Evolutionary conservation across 192 early-diverging fungal genomes (phyloP).

Genomic region (Oehlia diaphana): DNA sequence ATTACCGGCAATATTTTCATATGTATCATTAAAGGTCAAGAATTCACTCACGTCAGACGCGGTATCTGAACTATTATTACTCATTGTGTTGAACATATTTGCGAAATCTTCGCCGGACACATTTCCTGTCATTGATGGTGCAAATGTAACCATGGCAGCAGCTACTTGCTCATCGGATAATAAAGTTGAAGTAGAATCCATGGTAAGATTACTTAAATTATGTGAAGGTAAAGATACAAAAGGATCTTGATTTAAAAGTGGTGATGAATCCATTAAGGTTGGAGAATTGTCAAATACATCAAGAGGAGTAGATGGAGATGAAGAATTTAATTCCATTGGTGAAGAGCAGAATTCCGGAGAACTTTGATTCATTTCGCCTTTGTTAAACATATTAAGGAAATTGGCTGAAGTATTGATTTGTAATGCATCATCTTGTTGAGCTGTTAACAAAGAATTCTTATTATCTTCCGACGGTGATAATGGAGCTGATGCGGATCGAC

Average conservation of each 20-base stretch:
- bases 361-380: constrained; percentile 19
- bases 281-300: constrained; percentile 28
- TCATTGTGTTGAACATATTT: constrained; percentile 10
- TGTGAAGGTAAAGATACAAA: constrained; percentile 18
- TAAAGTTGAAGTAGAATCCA: neutral
- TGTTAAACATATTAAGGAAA: constrained; percentile 22
- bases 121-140: constrained; percentile 3
- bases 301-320: constrained; percentile 20
- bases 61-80: constrained; percentile 3
- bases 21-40: constrained; percentile 15
- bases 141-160: constrained; percentile 1
- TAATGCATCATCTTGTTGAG: neutral
- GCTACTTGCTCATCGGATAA: constrained; percentile 3
- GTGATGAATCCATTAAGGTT: constrained; percentile 20
- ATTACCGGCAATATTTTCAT: neutral
- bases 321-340: constrained; percentile 29
- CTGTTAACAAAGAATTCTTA: constrained; percentile 1
- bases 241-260: constrained; percentile 26
- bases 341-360: constrained; percentile 26
- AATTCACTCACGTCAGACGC: constrained; percentile 20
- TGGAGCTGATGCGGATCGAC: constrained; percentile 17
- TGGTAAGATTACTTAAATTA: constrained; percentile 10
- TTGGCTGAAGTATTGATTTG: constrained; percentile 23
- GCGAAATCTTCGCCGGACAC: constrained; percentile 18
- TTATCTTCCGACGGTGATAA: constrained; percentile 20